Evolutionary conservation across 768 basidiomycete genomes (phyloP), one percentile per base, ranked within the genome.

Genomic region (Hygrocybe coccinea): DNA sequence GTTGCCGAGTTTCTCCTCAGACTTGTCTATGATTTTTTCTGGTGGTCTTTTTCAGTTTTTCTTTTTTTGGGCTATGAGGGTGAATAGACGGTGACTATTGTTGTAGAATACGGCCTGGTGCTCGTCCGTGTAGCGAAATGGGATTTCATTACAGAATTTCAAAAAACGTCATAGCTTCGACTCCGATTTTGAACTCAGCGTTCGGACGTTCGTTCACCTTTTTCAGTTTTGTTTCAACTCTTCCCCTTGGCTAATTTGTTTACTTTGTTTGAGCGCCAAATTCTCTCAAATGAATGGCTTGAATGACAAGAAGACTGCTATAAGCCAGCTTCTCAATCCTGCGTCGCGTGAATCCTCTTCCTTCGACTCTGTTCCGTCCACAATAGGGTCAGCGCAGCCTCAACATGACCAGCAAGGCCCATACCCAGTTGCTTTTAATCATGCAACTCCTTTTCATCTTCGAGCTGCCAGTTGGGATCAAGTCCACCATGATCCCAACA

Each of bases 381-480:
- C 29, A n/a, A 5, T 38, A 21, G 45, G 34, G 4, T 34, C 14
- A 7, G 29, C 44, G 14, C 38, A 34, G 17, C 7, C 38, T n/a
- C 55, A 49, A 5, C 22, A 44, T 50, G 54, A 58, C 39, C 59
- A 57, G 19, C 53, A 60, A 35, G 47, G 48, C 49, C 29, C 38
- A 38, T 53, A 54, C 2, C 39, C 64, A 15, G 17, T 4, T 22
- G 50, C 62, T 22, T 75, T 67, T 58, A 51, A 44, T 4, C 55
- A 70, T 34, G 60, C 54, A 10, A 53, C 71, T 10, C 66, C 76
- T 21, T 86, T 76, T 61, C 76, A 80, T 62, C 78, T 86, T n/a
- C 77, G 82, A 38, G 80, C 83, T 10, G 85, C 85, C 5, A 82
- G 69, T 62, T 86, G 85, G 84, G 67, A 64, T 19, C 35, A 51